A percentile compares a stretch with the other conserved stretches of the same genome.
Evolutionary conservation across 2,329 filamentous ascomycete genomes (phyloP).

Genomic region (Hypoxylon sp.): DNA sequence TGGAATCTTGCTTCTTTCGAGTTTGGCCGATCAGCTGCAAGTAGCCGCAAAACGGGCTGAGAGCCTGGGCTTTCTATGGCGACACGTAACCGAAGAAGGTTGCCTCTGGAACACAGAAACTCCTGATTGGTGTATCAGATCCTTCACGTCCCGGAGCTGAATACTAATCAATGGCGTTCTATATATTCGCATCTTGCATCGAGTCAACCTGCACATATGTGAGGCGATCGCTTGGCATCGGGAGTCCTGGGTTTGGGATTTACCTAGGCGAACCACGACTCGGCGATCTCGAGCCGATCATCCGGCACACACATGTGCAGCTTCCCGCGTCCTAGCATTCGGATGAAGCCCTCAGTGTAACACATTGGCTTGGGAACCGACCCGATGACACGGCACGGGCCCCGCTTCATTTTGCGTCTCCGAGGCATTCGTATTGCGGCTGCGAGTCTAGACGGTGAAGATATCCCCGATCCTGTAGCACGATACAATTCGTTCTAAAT

Average conservation of each 20-base stretch:
- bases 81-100: conserved; percentile 19
- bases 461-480: no score
- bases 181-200: conserved; percentile 30
- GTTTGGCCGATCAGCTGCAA: conserved; percentile 28
- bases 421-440: neutral
- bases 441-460: no score
- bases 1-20: conserved; percentile 11
- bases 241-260: conserved; percentile 22
- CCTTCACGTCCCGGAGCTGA: conserved; percentile 1
- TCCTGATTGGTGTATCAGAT: conserved; percentile 3
- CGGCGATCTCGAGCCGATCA: conserved; percentile 16
- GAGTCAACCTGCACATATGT: conserved; percentile 8
- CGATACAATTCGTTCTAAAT: no score
- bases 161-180: conserved; percentile 15
- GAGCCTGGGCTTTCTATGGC: conserved; percentile 12
- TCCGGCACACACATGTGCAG: conserved; percentile 13
- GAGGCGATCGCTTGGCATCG: conserved; percentile 16
- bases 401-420: neutral
- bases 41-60: conserved; percentile 25
- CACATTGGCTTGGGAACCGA: neutral
- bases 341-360: conserved; percentile 4
- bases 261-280: conserved; percentile 10
- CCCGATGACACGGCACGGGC: neutral
- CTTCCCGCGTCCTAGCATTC: conserved; percentile 18
- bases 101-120: neutral